phyloP scores from a whole-genome alignment of 202 grass and related monocot genomes.

The Setaria italica region DNA sequence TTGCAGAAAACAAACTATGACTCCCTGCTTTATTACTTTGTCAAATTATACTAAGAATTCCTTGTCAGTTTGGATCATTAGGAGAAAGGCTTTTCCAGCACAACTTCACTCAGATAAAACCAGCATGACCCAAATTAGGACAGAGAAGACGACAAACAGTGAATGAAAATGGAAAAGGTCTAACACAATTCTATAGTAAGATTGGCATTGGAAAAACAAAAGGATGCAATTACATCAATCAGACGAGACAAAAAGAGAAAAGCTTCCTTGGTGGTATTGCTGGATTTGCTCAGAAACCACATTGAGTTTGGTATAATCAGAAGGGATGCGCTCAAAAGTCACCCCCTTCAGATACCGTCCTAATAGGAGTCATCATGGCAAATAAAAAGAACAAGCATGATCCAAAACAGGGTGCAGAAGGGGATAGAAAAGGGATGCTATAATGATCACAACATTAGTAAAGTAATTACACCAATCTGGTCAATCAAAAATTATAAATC shows the following conservation, averaged over 20 bases:
- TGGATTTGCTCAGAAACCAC: slow-evolving; percentile 7
- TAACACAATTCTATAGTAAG: not conserved
- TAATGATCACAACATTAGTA: not conserved
- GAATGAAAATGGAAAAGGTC: not conserved
- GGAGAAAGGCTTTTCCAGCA: not conserved
- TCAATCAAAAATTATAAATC: not conserved
- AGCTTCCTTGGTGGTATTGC: not conserved
- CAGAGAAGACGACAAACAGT: not conserved
- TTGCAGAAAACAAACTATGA: not conserved
- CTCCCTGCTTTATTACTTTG: not conserved
- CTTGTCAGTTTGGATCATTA: slow-evolving; percentile 6
- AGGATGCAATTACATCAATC: not conserved
- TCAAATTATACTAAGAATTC: not conserved
- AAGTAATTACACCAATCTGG: not conserved
- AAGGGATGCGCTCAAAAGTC: not conserved
- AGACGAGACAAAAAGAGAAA: not conserved
- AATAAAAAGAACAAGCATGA: slow-evolving; percentile 12
- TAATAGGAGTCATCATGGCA: slow-evolving; percentile 4
- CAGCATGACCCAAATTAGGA: not conserved
- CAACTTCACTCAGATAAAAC: slow-evolving; percentile 27
- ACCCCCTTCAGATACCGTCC: slow-evolving; percentile 27
- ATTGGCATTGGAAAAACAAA: not conserved
- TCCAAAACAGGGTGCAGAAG: not conserved
- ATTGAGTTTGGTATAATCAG: slow-evolving; percentile 32
- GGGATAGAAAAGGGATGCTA: not conserved